Conservation (phyloP, 2,329 filamentous ascomycete species). For the Colletotrichum sp. region DNA sequence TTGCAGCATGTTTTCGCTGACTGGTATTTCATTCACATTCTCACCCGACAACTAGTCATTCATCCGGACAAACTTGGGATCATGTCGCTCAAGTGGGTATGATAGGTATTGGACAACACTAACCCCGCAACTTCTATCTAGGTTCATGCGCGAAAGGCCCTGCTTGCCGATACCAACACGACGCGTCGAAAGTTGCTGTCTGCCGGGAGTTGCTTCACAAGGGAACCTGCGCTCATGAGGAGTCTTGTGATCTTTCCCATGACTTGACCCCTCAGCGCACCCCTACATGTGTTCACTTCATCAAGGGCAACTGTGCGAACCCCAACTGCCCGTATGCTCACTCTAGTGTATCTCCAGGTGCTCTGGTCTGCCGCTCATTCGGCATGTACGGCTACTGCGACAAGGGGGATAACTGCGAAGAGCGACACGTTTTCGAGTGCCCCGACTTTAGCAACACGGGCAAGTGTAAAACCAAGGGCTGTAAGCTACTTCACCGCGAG, state of each 20-base stretch:
- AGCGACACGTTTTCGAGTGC: slow-evolving; percentile 91
- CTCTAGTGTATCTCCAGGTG: slow-evolving; percentile 75
- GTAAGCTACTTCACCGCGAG: slow-evolving; percentile 86
- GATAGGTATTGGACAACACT: slow-evolving; percentile 51
- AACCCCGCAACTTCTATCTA: slow-evolving; percentile 49
- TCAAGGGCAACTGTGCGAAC: slow-evolving; percentile 89
- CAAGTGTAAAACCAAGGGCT: slow-evolving; percentile 79
- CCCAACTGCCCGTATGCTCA: slow-evolving; percentile 87
- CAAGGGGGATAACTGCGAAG: slow-evolving; percentile 76
- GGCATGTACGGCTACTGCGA: slow-evolving; percentile 88
- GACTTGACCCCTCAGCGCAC: slow-evolving; percentile 82
- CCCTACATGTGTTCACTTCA: slow-evolving; percentile 88
- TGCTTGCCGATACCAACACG: slow-evolving; percentile 81
- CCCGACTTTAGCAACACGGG: slow-evolving; percentile 94
- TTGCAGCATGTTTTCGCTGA: slow-evolving; percentile 75
- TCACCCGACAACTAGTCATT: slow-evolving; percentile 30
- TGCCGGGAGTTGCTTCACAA: slow-evolving; percentile 88
- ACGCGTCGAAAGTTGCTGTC: slow-evolving; percentile 84
- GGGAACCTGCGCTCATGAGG: slow-evolving; percentile 77
- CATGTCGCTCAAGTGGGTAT: neutral
- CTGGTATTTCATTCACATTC: slow-evolving; percentile 62
- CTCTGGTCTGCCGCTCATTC: slow-evolving; percentile 84
- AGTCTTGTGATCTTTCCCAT: slow-evolving; percentile 90
- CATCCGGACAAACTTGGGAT: neutral
- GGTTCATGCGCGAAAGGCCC: slow-evolving; percentile 87